Evolutionary conservation across 345 rosid species (phyloP), one percentile per base, ranked within the genome.

Genomic region (Turnera subulata): DNA sequence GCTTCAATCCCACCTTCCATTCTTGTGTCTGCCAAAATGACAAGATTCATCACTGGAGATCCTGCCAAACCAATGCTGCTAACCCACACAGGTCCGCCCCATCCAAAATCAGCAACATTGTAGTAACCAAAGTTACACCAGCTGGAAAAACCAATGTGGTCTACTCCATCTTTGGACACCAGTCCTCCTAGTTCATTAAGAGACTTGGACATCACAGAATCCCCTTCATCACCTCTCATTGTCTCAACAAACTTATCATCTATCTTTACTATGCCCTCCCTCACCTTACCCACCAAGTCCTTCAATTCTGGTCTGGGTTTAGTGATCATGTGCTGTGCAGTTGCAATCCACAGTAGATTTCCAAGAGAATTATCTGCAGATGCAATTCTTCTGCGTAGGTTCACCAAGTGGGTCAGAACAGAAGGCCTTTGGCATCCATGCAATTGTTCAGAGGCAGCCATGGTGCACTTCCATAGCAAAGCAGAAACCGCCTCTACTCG

Each of bases 21-120:
- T 39, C 19, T 63, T 1, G 76, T 73, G 32, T 79, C 89, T 2
- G 15, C 59, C 69, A 80, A 58, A 42, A 78, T 59, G 9, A 71
- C 38, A 4, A 83, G 71, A 62, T 83, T 83, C 47, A 70, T 0
- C 24, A 66, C 59, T 8, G 32, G 22, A 1, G 74, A 43, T 33
- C 66, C 57, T 40, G 24, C 38, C 51, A 45, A 16, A 20, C 56
- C 78, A 14, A 64, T 23, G 55, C 71, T 59, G 49, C 73, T 65
- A 17, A 76, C 71, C 81, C 83, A 80, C 0, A 52, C 43, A 35
- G 78, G 82, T 32, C 62, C 68, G 16, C 73, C 81, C 75, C 82
- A 73, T 21, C 87, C 78, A 63, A 73, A 80, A 64, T 77, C 74
- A 32, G 49, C 57, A n/a, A n/a, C n/a, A 15, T 57, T 67, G 24